Base-by-base conservation (phyloP, 2,329 filamentous ascomycete genomes). In the Metarhizium rileyi region DNA sequence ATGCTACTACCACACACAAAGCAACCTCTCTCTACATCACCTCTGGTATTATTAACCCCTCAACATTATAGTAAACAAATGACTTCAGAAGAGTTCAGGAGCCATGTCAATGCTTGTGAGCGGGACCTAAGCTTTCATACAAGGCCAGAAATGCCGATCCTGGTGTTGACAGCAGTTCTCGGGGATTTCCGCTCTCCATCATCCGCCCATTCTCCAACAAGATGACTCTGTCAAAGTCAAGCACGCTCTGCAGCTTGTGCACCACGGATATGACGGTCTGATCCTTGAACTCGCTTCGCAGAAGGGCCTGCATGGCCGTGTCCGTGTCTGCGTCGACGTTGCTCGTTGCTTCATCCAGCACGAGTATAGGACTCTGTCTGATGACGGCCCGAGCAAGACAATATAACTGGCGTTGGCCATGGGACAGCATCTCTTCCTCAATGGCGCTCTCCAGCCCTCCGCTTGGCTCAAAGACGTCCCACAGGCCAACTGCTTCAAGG, bases 261-360 rank as follows among this genome's bases (percentile, higher is more conserved):
- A 63, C 66, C 16, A 71, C 61, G 0, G 66, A 61, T 18, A 72
- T 62, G 16, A 85, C 71, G 0, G 82, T 85, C 52, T 76, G 74
- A 0, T 59, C 53, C 5, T 51, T 54, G 33, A 70, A 69, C 38
- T 66, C 60, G 1, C 56, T 52, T 3, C 52, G 52, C n/a, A 70
- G 59, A 8, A 67, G 55, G 1, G 58, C 54, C 42, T 66, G 62
- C 52, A 70, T 66, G 16, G 58, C 52, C 5, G 56, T 52, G 42
- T 67, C 64, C 0, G 63, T 64, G 10, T 61, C 59, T 2, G 55
- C 48, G 46, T 69, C 67, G 2, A 38, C 35, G 20, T 38, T 67
- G 44, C 52, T 56, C 3, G 65, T 67, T 6, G 64, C 66, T 48
- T 71, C 69, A 25, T 71, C 69, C 12, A 69, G 54, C 5, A 72